A percentile compares a stretch with the other conserved stretches of the same genome.
phyloP scores from a whole-genome alignment of 2,329 filamentous ascomycete species.

The Metarhizium album region DNA sequence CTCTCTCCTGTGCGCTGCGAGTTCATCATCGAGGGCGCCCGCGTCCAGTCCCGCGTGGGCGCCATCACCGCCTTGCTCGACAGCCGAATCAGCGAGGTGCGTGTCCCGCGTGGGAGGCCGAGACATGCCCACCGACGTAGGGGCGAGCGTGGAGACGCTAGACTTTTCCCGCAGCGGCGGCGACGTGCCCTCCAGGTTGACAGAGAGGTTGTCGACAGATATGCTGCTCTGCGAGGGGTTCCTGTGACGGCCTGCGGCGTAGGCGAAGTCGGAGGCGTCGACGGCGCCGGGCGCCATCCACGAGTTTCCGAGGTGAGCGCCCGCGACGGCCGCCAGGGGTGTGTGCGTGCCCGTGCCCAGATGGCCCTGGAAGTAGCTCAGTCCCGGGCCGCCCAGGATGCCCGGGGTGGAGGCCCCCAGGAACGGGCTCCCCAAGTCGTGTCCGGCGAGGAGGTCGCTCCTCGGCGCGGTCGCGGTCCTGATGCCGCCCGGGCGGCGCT shows the following conservation, averaged over 20 bases:
- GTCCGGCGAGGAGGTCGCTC: slow-evolving; percentile 18
- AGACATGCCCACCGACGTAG: slow-evolving; percentile 41
- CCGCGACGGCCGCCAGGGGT: slow-evolving; percentile 68
- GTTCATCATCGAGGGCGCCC: not conserved
- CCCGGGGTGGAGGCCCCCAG: slow-evolving; percentile 50
- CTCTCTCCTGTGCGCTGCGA: slow-evolving; percentile 43
- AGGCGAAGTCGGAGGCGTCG: slow-evolving; percentile 7
- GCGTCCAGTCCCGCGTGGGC: not conserved
- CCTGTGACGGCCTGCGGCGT: slow-evolving; percentile 27
- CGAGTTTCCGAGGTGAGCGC: slow-evolving; percentile 38
- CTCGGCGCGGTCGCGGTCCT: slow-evolving; percentile 25
- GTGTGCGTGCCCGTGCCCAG: slow-evolving; percentile 68
- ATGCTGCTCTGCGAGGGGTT: slow-evolving; percentile 36
- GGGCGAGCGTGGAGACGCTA: slow-evolving; percentile 51
- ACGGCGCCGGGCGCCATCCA: slow-evolving; percentile 20
- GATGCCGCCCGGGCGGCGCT: slow-evolving; percentile 17
- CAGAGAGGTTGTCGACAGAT: slow-evolving; percentile 31
- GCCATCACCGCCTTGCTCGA: slow-evolving; percentile 18
- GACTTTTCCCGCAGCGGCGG: slow-evolving; percentile 44
- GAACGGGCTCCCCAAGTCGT: slow-evolving; percentile 45
- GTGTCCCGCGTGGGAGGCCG: slow-evolving; percentile 48
- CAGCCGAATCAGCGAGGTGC: slow-evolving; percentile 24
- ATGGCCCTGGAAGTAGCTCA: slow-evolving; percentile 76
- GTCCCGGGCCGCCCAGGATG: slow-evolving; percentile 61
- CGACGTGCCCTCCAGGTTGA: slow-evolving; percentile 21